These are phyloP conservation scores for Backusella sp. DNA, from an alignment of 192 early-diverging fungal species.

Conservation along the genomic window DNA sequence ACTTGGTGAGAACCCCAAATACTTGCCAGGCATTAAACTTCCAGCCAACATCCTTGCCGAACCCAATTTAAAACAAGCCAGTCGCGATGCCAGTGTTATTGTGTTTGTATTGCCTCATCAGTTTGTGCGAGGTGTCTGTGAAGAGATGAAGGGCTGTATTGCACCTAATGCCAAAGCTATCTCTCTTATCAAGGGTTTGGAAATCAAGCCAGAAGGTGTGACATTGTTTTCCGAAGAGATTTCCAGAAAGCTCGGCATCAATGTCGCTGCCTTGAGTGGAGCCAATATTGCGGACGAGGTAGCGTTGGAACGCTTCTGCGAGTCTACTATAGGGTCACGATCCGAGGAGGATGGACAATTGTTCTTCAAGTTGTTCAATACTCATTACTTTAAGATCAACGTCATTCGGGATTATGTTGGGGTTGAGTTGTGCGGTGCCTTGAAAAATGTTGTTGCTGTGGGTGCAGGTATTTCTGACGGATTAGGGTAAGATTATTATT, in stretches of 20 bases:
- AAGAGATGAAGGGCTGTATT: constrained; percentile 71
- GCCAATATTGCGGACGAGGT: constrained; percentile 98
- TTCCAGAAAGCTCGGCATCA: constrained; percentile 55
- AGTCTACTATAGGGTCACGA: constrained; percentile 89
- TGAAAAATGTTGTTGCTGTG: constrained; percentile 96
- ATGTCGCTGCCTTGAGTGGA: constrained; percentile 82
- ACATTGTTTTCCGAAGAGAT: constrained; percentile 73
- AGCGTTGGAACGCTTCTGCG: constrained; percentile 89
- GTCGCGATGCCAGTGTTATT: constrained; percentile 81
- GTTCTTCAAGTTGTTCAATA: constrained; percentile 83
- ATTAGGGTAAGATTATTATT: constrained; percentile 54
- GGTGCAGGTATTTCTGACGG: constrained; percentile 94
- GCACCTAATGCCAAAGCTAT: constrained; percentile 78
- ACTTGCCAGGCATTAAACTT: constrained; percentile 84
- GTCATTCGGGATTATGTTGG: constrained; percentile 86
- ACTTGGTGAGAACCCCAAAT: constrained; percentile 84
- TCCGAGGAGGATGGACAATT: constrained; percentile 68
- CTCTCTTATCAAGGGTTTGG: constrained; percentile 93
- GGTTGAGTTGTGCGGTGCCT: constrained; percentile 93
- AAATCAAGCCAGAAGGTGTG: constrained; percentile 69
- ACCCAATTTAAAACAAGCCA: constrained; percentile 73
- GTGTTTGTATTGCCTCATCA: constrained; percentile 95
- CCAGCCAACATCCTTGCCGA: constrained; percentile 82
- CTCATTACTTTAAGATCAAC: constrained; percentile 82
- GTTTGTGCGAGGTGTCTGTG: constrained; percentile 82